phyloP scores from a whole-genome alignment of 129 eudicot genomes.

The Chrysanthemum lavandulifolium region DNA sequence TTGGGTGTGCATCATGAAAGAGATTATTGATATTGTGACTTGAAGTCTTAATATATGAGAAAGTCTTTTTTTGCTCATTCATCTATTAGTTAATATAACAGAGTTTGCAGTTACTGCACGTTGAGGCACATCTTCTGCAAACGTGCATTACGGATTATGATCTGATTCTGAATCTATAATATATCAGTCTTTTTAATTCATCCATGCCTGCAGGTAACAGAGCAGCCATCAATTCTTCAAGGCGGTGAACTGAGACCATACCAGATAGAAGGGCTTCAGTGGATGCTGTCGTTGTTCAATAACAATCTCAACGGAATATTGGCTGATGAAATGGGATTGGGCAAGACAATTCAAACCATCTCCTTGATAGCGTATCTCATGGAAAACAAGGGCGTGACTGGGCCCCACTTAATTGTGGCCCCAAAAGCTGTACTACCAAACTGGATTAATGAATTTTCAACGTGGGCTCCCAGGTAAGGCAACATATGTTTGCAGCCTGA shows the following conservation, averaged over 20 bases:
- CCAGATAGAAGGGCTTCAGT: slow-evolving; percentile 95
- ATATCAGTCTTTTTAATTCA: slow-evolving; percentile 8
- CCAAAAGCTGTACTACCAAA: slow-evolving; percentile 94
- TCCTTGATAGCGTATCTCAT: slow-evolving; percentile 77
- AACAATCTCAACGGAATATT: slow-evolving; percentile 91
- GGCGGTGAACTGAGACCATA: slow-evolving; percentile 90
- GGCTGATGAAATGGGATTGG: slow-evolving; percentile 99
- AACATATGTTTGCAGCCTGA: background rate
- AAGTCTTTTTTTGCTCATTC: too few species aligned
- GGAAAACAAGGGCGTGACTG: slow-evolving; percentile 81
- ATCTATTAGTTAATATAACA: too few species aligned
- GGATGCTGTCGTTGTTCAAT: slow-evolving; percentile 91
- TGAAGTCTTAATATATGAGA: too few species aligned
- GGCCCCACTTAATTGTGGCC: slow-evolving; percentile 93
- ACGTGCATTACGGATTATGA: too few species aligned
- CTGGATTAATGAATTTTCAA: slow-evolving; percentile 78
- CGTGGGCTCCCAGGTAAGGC: slow-evolving; percentile 93
- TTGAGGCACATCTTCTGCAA: too few species aligned
- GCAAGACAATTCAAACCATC: slow-evolving; percentile 93
- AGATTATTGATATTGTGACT: too few species aligned
- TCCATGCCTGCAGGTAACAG: slow-evolving; percentile 74
- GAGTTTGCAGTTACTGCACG: too few species aligned
- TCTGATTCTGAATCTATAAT: too few species aligned
- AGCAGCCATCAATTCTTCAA: slow-evolving; percentile 91
- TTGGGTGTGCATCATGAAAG: too few species aligned